These are phyloP conservation scores for Agrocybe pediades DNA, from an alignment of 768 basidiomycete species.

Conservation along the genomic window DNA sequence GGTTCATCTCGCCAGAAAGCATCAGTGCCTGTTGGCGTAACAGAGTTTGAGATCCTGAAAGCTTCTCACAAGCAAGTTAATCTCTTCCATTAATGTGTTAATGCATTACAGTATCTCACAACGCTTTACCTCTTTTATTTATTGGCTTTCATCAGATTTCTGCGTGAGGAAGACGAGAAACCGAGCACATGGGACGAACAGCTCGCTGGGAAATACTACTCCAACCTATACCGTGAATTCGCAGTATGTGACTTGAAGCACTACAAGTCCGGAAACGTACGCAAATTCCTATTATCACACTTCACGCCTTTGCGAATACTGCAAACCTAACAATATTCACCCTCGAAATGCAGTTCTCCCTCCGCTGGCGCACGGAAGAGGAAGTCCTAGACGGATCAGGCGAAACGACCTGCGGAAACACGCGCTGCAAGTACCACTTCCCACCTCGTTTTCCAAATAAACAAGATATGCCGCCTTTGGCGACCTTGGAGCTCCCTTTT, in stretches of 20 bases:
- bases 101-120: conserved; percentile 4
- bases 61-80: conserved; percentile 64
- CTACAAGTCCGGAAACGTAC: conserved; percentile 87
- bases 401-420: conserved; percentile 87
- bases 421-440: conserved; percentile 75
- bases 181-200: conserved; percentile 75
- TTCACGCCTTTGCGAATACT: not conserved
- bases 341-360: conserved; percentile 59
- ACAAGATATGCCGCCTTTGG: conserved; percentile 38
- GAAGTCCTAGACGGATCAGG: conserved; percentile 89
- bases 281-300: conserved; percentile 20
- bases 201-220: conserved; percentile 88
- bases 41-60: conserved; percentile 80
- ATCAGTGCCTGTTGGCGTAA: conserved; percentile 31
- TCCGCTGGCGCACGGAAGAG: conserved; percentile 91
- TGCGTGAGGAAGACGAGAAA: conserved; percentile 62
- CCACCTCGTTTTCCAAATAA: conserved; percentile 20
- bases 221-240: conserved; percentile 87
- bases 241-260: conserved; percentile 94
- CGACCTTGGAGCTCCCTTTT: conserved; percentile 89
- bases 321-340: not conserved
- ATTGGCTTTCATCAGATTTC: no score
- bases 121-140: no score
- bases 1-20: conserved; percentile 29
- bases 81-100: no score